Evolutionary conservation across 768 basidiomycete species (phyloP).

Genomic region (Suillus variegatus): DNA sequence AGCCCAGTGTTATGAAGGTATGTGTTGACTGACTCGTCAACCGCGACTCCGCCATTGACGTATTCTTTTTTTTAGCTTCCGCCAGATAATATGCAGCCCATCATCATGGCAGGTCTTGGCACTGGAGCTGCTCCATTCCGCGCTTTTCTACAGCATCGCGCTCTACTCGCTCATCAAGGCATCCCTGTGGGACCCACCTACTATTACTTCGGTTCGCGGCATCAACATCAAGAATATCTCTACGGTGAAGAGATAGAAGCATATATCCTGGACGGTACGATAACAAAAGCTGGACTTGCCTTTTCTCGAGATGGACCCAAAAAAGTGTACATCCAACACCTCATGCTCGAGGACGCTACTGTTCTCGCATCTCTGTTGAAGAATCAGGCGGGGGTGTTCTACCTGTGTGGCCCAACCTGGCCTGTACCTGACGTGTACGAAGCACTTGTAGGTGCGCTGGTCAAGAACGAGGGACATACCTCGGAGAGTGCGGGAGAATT

Average conservation of each 20-base stretch:
- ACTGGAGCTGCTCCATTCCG: slow-evolving; percentile 99
- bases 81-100: slow-evolving; percentile 77
- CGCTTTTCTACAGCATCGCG: slow-evolving; percentile 96
- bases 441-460: slow-evolving; percentile 82
- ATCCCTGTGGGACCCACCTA: slow-evolving; percentile 87
- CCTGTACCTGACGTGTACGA: slow-evolving; percentile 99
- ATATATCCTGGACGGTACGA: slow-evolving; percentile 80
- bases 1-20: slow-evolving; percentile 99
- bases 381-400: slow-evolving; percentile 81
- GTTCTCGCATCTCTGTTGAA: slow-evolving; percentile 74
- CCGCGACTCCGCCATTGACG: slow-evolving; percentile 4
- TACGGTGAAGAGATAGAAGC: slow-evolving; percentile 98
- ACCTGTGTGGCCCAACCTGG: slow-evolving; percentile 98
- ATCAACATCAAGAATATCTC: slow-evolving; percentile 93
- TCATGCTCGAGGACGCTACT: slow-evolving; percentile 90
- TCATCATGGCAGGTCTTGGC: slow-evolving; percentile 98
- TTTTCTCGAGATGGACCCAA: slow-evolving; percentile 92
- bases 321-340: slow-evolving; percentile 99
- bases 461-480: slow-evolving; percentile 66
- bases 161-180: slow-evolving; percentile 74
- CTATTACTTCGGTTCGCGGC: slow-evolving; percentile 98
- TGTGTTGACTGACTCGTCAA: slow-evolving; percentile 17
- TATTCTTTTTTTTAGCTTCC: slow-evolving; percentile 60
- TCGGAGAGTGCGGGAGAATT: slow-evolving; percentile 71
- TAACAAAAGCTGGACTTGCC: slow-evolving; percentile 90